phyloP scores from a whole-genome alignment of 2,329 filamentous ascomycete genomes.

The Arthrinium puccinioides region DNA sequence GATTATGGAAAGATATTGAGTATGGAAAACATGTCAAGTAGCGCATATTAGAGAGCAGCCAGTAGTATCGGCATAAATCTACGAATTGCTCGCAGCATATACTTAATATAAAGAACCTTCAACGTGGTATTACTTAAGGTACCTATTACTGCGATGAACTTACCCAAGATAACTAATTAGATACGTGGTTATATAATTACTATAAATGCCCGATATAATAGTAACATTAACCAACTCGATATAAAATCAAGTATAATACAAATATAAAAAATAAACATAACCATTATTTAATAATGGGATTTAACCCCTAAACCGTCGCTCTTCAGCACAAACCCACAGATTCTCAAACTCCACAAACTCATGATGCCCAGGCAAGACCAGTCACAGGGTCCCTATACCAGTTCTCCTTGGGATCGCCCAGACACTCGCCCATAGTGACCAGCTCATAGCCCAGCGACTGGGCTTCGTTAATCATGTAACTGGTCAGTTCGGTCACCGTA shows the following conservation, averaged over 20 bases:
- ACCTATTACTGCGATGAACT: too few relatives aligned
- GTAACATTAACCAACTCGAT: too few relatives aligned
- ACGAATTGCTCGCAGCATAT: too few relatives aligned
- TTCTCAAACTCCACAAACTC: neutral
- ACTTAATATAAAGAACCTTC: too few relatives aligned
- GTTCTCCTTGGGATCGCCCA: conserved; percentile 10
- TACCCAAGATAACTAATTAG: too few relatives aligned
- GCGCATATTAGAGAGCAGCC: too few relatives aligned
- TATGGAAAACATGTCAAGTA: too few relatives aligned
- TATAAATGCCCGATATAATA: too few relatives aligned
- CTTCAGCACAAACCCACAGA: neutral
- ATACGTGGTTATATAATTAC: too few relatives aligned
- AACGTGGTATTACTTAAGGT: too few relatives aligned
- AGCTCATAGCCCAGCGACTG: conserved; percentile 10
- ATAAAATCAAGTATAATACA: neutral
- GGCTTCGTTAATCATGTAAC: conserved; percentile 11
- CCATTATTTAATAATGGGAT: neutral
- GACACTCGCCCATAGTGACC: conserved; percentile 15
- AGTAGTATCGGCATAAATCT: too few relatives aligned
- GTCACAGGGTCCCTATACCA: conserved; percentile 16
- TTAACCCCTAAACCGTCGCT: neutral
- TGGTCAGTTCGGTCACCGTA: conserved; percentile 11
- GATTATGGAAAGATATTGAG: conserved; percentile 60
- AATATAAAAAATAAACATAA: neutral
- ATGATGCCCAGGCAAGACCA: conserved; percentile 6